Percentiles rank a stretch among this genome's conserved stretches.
phyloP scores from a whole-genome alignment of 371 early-diverging fungal genomes.

The Funneliformis caledonium region DNA sequence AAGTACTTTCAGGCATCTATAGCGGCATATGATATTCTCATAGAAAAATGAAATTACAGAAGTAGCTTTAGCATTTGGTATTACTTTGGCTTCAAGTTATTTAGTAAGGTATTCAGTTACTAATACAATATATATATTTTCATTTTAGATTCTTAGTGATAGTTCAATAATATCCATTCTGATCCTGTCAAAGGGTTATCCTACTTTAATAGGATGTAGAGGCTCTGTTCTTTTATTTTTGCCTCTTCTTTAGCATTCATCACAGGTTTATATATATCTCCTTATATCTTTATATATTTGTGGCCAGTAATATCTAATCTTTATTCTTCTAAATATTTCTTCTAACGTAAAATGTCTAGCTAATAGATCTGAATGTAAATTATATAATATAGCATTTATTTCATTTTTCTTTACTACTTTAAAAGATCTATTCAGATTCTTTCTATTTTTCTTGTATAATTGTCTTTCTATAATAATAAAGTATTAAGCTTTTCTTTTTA shows the following conservation, averaged over 20 bases:
- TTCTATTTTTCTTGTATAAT: too few relatives aligned
- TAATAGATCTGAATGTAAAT: too few relatives aligned
- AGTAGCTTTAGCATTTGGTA: slow-evolving; percentile 42
- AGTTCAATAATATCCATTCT: slow-evolving; percentile 53
- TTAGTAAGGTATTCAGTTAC: slow-evolving; percentile 53
- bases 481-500: too few relatives aligned
- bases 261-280: too few relatives aligned
- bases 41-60: slow-evolving; percentile 49
- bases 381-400: background rate
- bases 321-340: background rate
- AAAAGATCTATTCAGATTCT: too few relatives aligned
- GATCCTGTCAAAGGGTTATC: slow-evolving; percentile 16
- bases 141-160: slow-evolving; percentile 40
- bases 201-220: too few relatives aligned
- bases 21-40: slow-evolving; percentile 44
- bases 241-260: too few relatives aligned
- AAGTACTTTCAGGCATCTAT: slow-evolving; percentile 46
- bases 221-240: too few relatives aligned
- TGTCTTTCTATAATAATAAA: too few relatives aligned
- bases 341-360: too few relatives aligned
- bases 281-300: too few relatives aligned
- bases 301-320: slow-evolving; percentile 17
- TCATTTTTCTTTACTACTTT: too few relatives aligned
- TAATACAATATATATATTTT: slow-evolving; percentile 51
- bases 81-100: slow-evolving; percentile 50